A percentile compares a stretch with the other conserved stretches of the same genome.
Conservation (phyloP, 116 monocot species). For the Dioscorea cayenensis region DNA sequence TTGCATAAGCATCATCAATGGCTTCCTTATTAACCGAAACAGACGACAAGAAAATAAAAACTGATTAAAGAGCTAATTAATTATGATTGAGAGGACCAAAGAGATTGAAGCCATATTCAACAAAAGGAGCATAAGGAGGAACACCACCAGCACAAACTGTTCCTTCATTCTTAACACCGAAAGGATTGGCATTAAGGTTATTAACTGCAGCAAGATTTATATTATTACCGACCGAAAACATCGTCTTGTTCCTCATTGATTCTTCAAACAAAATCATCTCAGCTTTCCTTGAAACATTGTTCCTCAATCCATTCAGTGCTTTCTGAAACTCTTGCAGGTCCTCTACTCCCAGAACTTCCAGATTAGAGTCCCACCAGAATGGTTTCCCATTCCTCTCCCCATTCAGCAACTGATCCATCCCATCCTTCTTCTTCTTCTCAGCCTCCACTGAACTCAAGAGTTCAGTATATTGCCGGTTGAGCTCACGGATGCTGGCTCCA, state of each 20-base stretch:
- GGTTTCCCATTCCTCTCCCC: conserved; percentile 8
- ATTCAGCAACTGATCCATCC: conserved; percentile 29
- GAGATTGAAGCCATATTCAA: background rate
- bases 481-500: conserved; percentile 7
- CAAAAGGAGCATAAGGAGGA: background rate
- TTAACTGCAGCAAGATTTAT: too few species aligned
- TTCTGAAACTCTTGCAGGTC: conserved; percentile 26
- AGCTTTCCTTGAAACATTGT: conserved; percentile 19
- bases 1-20: background rate
- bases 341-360: conserved; percentile 18
- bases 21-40: background rate
- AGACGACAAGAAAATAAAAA: background rate
- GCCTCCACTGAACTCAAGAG: conserved; percentile 23
- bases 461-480: conserved; percentile 33
- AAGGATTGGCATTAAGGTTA: background rate
- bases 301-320: conserved; percentile 14
- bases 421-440: conserved; percentile 36
- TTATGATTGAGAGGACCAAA: background rate
- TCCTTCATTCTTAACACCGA: background rate
- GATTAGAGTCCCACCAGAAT: conserved; percentile 35
- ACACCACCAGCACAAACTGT: background rate
- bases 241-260: conserved; percentile 5
- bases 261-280: conserved; percentile 31
- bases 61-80: background rate
- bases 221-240: background rate